Base-by-base conservation (phyloP, 129 eudicot genomes). In the sunflower (Helianthus annuus) region DNA sequence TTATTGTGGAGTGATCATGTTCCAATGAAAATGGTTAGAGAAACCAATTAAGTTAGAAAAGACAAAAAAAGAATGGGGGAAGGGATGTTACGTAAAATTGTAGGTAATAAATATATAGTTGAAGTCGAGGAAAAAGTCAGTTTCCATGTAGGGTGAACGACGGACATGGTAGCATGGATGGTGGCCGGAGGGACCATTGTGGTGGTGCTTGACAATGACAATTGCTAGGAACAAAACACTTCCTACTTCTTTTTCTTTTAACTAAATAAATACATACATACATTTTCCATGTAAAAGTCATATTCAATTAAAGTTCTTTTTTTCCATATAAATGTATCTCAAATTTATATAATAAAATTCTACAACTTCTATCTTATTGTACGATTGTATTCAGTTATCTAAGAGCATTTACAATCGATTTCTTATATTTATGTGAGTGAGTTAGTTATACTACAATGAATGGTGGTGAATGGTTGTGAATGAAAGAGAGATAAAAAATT, bases 151-250 rank as follows among this genome's bases (percentile, higher is more conserved):
- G 79, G 79, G 73, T 12, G 73, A 56, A 66, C 1, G 39, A 66
- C 73, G 68, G 73, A 75, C 73, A 66, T 75, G 36, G 65, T 64
- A 56, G 71, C 71, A 64, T 74, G 71, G 65, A 44, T 74, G 65
- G 66, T 75, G 79, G 79, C 73, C 73, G 49, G 45, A 55, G 79
- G 79, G 79, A 66, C 79, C 79, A 75, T 42, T 3, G 1, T 60
- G 10, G n/a, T 29, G 79, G 48, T 75, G 73, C n/a, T 40, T 34
- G 56, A 42, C 44, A 57, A n/a, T 29, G 58, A 75, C 67, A 75
- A 34, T 66, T 52, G 46, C 53, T 74, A 15, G 53, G 71, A 64
- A 39, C 34, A 19, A 38, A 34, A 49, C 34, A 19, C 7, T 36
- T 45, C 46, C 68, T 16, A 57, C 55, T 39, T 17, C 10, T 10